Percentiles rank a stretch among this genome's conserved stretches.
These are phyloP conservation scores for Passalora sequoiae DNA, from an alignment of 2,329 filamentous ascomycete species.

Conservation along the genomic window DNA sequence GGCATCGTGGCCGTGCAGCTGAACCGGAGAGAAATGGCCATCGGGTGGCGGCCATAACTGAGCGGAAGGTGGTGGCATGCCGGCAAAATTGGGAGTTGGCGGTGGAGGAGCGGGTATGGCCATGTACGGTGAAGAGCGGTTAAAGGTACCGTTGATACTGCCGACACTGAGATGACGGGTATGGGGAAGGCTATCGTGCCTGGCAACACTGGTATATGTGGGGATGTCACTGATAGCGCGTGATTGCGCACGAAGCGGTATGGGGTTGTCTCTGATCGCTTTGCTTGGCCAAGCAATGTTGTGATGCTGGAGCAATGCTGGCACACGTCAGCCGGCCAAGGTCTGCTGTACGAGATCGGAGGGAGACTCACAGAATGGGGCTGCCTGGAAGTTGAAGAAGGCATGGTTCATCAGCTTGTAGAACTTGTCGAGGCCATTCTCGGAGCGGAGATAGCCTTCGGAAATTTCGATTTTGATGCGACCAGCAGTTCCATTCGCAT, in stretches of 20 bases:
- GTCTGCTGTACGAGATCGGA: too few species aligned
- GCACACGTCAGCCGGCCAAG: too few species aligned
- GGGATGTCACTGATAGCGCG: background rate
- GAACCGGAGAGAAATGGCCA: background rate
- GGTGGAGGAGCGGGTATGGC: slow-evolving; percentile 13
- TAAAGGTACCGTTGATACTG: slow-evolving; percentile 5
- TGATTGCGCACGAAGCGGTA: background rate
- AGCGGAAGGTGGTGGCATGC: background rate
- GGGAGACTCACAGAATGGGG: slow-evolving; percentile 66
- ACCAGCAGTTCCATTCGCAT: slow-evolving; percentile 63
- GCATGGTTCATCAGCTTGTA: slow-evolving; percentile 43
- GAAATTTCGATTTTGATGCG: slow-evolving; percentile 72
- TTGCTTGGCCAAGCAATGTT: slow-evolving; percentile 76
- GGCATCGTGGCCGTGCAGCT: background rate
- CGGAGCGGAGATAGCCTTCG: slow-evolving; percentile 54
- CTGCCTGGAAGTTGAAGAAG: slow-evolving; percentile 80
- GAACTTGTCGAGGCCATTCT: slow-evolving; percentile 53
- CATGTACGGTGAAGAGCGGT: slow-evolving; percentile 3
- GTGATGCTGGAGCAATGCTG: too few species aligned
- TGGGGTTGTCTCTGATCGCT: slow-evolving; percentile 40
- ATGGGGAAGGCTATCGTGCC: background rate
- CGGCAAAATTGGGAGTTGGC: slow-evolving; percentile 16
- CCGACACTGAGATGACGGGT: slow-evolving; percentile 7
- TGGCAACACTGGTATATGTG: background rate
- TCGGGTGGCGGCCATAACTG: too few species aligned